Evolutionary conservation across 805 yeast genomes (phyloP), one percentile per base, ranked within the genome.

Genomic region (Kluyveromyces nonfermentans): DNA sequence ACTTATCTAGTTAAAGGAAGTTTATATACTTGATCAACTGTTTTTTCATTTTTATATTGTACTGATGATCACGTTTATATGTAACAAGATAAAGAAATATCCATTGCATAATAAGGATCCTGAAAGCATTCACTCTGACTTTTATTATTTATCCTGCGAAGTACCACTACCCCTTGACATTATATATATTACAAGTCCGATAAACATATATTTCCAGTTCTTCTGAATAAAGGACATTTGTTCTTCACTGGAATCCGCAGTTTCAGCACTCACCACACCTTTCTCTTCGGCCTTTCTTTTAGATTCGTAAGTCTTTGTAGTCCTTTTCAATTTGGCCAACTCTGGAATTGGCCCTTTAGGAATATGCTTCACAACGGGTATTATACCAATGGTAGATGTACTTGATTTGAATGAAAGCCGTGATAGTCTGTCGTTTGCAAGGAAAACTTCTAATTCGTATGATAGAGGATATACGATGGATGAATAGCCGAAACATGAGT

Each of bases 281-380:
- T 46, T 42, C 7, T 45, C 35, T 10, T 50, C 50, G 7, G 54
- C 53, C 34, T 52, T 55, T 18, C 31, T 38, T 48, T 52, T 55
- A 28, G 56, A 58, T 18, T 58, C 55, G 39, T 62, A 62, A 6
- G 66, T 62, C 47, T 58, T 54, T 1, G 64, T 60, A 5, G 45
- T 41, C 42, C 57, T 62, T 42, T 53, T 59, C 35, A 62, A 47
- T 43, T 52, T 49, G 18, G 46, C 45, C 2, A 54, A 54, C 16
- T 51, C 47, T 12, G 62, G 53, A 12, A 44, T 42, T 21, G 57
- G 55, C 4, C 57, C 63, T 5, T 20, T 32, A 5, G 20, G 34
- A n/a, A 59, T 51, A 3, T 38, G 45, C 38, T 49, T 44, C 1
- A 52, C 37, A 2, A 30, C 28, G 4, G 54, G 50, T 6, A 33